Evolutionary conservation across 495 filamentous ascomycete species (phyloP).

Genomic region (Tuber calosporum): DNA sequence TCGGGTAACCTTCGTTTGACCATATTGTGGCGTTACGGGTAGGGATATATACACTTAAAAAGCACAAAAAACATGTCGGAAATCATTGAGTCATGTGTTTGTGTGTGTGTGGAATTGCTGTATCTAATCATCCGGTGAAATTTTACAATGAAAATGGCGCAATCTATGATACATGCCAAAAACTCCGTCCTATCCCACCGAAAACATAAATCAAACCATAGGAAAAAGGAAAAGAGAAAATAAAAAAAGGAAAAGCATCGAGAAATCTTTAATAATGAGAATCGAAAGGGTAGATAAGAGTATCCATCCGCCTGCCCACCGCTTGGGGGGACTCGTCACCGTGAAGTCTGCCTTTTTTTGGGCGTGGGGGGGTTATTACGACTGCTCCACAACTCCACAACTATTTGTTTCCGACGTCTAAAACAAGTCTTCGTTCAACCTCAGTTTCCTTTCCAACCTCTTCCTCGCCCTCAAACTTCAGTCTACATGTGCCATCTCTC

Average conservation of each 20-base stretch:
- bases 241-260: conserved; percentile 27
- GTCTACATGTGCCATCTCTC: conserved; percentile 53
- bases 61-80: neutral
- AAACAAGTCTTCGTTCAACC: conserved; percentile 69
- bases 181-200: conserved; percentile 2
- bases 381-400: conserved; percentile 15
- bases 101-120: neutral
- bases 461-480: conserved; percentile 83
- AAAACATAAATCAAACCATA: conserved; percentile 28
- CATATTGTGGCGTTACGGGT: neutral
- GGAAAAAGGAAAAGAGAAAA: conserved; percentile 17
- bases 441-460: conserved; percentile 70
- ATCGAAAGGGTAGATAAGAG: neutral
- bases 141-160: neutral
- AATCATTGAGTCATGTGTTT: neutral
- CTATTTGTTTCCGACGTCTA: conserved; percentile 60
- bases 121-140: neutral
- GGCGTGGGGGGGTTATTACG: conserved; percentile 20
- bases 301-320: neutral
- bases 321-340: neutral
- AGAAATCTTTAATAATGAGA: conserved; percentile 18
- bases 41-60: neutral
- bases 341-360: neutral
- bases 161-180: conserved; percentile 1
- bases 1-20: neutral